Evolutionary conservation across 352 stramenopile species (phyloP), one percentile per base, ranked within the genome.

Genomic region (Saprolegnia parasitica): DNA sequence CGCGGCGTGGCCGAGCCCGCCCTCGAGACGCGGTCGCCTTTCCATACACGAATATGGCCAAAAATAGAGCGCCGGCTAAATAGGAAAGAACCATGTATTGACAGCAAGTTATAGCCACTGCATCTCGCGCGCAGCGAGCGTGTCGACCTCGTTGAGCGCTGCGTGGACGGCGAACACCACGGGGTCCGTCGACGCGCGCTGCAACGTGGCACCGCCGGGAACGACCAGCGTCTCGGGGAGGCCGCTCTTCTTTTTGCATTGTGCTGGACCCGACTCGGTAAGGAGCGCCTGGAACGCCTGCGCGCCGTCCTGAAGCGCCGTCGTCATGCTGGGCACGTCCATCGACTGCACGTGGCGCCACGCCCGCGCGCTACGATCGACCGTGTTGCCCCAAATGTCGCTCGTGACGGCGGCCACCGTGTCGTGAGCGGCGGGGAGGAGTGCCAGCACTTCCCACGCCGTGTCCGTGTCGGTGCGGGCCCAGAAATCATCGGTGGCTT

Each of bases 31-130:
- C 42, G 42, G 42, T 8, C 42, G 42, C 42, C 29, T 35, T 35
- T 49, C 42, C 42, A 49, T 49, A 3, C 5, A 35, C 29, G 29
- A 35, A 2, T 35, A 35, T 6, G 5, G 5, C 13, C 8, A 49
- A 49, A 49, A n/a, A 49, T 49, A 49, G 42, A 49, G 13, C 13
- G 8, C 1, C 11, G 11, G 8, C 18, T 49, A 49, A 49, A 49
- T 49, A 49, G 42, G 3, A 15, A 49, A n/a, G 42, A 4, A 15
- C 29, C 2, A 35, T 35, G 29, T 4, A n/a, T 49, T 49, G 3
- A 49, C 18, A n/a, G 10, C 3, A n/a, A n/a, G 42, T 49, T 49
- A 49, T n/a, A 67, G 37, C 58, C 58, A 67, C 10, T 67, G n/a
- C 58, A 67, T 67, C 26, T 67, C 37, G 5, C 23, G 52, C 11